Conservation (phyloP, 768 basidiomycete genomes). For the Rhizopogon vulgaris region DNA sequence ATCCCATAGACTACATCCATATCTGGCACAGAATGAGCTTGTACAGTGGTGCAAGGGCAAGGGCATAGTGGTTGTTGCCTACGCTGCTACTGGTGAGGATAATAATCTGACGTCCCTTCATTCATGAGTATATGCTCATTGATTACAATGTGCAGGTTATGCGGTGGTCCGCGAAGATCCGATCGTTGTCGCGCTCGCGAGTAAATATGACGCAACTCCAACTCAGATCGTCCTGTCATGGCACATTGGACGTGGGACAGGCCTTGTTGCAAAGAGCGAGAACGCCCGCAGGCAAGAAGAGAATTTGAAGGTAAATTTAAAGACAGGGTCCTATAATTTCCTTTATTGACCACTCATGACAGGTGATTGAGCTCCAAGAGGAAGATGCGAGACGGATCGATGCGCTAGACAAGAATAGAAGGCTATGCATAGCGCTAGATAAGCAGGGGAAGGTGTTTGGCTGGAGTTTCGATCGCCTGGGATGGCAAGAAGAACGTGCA, state of each 20-base stretch:
- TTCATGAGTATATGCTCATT: not conserved
- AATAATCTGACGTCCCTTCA: not conserved
- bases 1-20: slow-evolving; percentile 23
- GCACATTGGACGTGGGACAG: slow-evolving; percentile 47
- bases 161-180: slow-evolving; percentile 30
- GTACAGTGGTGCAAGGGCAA: slow-evolving; percentile 34
- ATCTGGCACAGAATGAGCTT: slow-evolving; percentile 38
- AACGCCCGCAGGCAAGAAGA: slow-evolving; percentile 42
- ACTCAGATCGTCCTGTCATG: slow-evolving; percentile 53
- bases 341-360: not conserved
- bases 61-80: slow-evolving; percentile 41
- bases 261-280: slow-evolving; percentile 50
- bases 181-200: slow-evolving; percentile 26
- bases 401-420: slow-evolving; percentile 26
- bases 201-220: slow-evolving; percentile 37
- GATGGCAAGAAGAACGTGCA: slow-evolving; percentile 30
- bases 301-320: slow-evolving; percentile 37
- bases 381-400: slow-evolving; percentile 29
- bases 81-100: slow-evolving; percentile 38
- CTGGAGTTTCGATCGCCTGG: slow-evolving; percentile 40
- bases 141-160: slow-evolving; percentile 4
- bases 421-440: slow-evolving; percentile 23
- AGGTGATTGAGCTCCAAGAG: slow-evolving; percentile 26
- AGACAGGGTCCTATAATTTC: not conserved
- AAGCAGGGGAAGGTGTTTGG: slow-evolving; percentile 31